A percentile compares a stretch with the other conserved stretches of the same genome.
These are phyloP conservation scores for Chalciporus sphaerocephalus DNA, from an alignment of 768 basidiomycete genomes.

Conservation along the genomic window DNA sequence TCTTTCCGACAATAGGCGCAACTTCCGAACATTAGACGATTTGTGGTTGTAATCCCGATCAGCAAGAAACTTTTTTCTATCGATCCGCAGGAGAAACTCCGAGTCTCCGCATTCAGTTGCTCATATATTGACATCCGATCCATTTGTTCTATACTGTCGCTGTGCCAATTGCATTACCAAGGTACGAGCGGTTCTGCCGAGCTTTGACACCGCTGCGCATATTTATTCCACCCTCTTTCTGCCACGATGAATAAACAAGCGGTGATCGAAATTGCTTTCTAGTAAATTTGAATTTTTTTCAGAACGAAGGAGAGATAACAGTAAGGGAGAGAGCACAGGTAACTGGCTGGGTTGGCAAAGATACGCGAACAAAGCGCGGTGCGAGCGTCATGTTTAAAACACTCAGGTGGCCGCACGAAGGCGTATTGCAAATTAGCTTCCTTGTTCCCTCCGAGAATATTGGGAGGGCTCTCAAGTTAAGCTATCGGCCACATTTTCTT, in stretches of 20 bases:
- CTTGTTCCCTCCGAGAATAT: not conserved
- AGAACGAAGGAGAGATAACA: constrained; percentile 6
- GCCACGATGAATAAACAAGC: constrained; percentile 8
- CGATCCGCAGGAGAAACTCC: constrained; percentile 10
- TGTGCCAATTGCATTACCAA: constrained; percentile 18
- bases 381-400: constrained; percentile 12
- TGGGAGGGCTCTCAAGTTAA: not conserved
- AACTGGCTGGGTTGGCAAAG: constrained; percentile 10
- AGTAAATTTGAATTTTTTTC: constrained; percentile 1
- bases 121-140: constrained; percentile 13
- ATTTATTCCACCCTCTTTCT: constrained; percentile 16
- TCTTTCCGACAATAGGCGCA: constrained; percentile 9
- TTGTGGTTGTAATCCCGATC: constrained; percentile 12
- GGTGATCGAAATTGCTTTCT: constrained; percentile 9
- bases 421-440: not conserved
- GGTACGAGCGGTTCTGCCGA: constrained; percentile 18
- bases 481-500: not conserved
- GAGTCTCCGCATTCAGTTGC: constrained; percentile 17
- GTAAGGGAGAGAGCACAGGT: too few relatives aligned
- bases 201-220: constrained; percentile 11
- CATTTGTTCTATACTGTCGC: not conserved
- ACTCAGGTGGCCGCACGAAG: not conserved
- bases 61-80: constrained; percentile 20
- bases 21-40: constrained; percentile 13
- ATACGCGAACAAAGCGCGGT: constrained; percentile 16